Percentiles rank a stretch among this genome's conserved stretches.
Evolutionary conservation across 208 protist genomes (phyloP).

Genomic region (Leishmania gerbilli): DNA sequence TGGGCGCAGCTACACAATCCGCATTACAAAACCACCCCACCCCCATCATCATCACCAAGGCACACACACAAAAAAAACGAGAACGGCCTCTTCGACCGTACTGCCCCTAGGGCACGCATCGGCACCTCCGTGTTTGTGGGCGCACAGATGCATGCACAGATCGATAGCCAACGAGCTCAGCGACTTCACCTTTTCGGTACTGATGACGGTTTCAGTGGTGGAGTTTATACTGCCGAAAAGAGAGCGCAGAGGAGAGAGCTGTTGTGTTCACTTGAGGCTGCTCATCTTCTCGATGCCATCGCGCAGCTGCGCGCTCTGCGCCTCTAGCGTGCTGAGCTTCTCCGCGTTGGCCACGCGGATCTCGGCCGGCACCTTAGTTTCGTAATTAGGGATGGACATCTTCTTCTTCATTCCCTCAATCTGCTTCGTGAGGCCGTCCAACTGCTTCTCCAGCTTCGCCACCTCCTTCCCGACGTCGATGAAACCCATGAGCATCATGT

Average conservation of each 20-base stretch:
- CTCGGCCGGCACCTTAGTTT: constrained; percentile 88
- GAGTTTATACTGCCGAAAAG: neutral
- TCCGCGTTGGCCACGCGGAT: constrained; percentile 80
- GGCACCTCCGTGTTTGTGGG: neutral
- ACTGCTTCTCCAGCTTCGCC: constrained; percentile 85
- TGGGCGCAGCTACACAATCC: neutral
- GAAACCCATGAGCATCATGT: constrained; percentile 91
- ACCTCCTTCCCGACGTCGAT: constrained; percentile 93
- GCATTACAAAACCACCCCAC: neutral
- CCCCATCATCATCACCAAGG: neutral
- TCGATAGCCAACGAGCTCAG: neutral
- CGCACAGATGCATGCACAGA: neutral
- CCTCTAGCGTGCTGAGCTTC: constrained; percentile 74
- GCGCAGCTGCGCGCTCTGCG: constrained; percentile 61
- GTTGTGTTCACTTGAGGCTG: constrained; percentile 24
- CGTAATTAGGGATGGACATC: constrained; percentile 90
- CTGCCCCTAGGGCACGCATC: neutral
- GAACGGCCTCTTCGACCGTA: neutral
- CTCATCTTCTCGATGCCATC: constrained; percentile 85
- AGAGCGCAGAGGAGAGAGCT: neutral
- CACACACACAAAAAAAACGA: neutral
- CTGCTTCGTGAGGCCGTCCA: constrained; percentile 75
- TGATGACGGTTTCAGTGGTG: neutral
- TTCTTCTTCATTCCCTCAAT: constrained; percentile 87
- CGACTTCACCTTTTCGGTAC: neutral